Evolutionary conservation across 2,329 filamentous ascomycete genomes (phyloP).

Genomic region (Neocatenulostroma microsporum): DNA sequence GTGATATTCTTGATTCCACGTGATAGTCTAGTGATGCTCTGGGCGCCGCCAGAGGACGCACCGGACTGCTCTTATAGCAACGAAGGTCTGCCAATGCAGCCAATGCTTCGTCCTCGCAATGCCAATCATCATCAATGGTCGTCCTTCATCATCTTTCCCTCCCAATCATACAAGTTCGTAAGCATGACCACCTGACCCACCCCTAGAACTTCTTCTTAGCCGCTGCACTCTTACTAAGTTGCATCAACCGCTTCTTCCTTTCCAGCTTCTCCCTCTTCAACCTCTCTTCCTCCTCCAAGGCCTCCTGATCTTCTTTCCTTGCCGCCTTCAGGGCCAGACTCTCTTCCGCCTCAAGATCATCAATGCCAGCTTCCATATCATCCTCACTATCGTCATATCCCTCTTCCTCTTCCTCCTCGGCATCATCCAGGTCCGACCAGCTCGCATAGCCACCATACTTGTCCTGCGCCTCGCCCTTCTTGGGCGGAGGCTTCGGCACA

Average conservation of each 20-base stretch:
- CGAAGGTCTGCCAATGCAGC: not conserved
- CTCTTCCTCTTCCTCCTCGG: slow-evolving; percentile 49
- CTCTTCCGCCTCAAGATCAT: slow-evolving; percentile 68
- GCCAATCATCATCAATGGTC: not conserved
- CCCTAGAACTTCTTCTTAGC: slow-evolving; percentile 26
- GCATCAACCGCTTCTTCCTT: slow-evolving; percentile 33
- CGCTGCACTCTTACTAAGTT: slow-evolving; percentile 26
- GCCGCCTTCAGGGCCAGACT: slow-evolving; percentile 53
- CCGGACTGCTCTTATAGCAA: no score
- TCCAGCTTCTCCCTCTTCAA: slow-evolving; percentile 58
- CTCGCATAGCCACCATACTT: slow-evolving; percentile 34
- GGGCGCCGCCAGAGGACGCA: no score
- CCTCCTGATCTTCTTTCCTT: slow-evolving; percentile 58
- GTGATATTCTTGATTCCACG: no score
- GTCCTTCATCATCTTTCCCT: not conserved
- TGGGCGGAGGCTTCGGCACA: slow-evolving; percentile 28
- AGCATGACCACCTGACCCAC: no score
- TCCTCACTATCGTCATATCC: slow-evolving; percentile 63
- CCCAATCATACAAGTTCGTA: not conserved
- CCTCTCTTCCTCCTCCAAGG: slow-evolving; percentile 54
- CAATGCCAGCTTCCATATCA: slow-evolving; percentile 64
- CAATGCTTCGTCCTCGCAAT: no score
- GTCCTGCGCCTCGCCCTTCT: slow-evolving; percentile 26
- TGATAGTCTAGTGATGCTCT: no score
- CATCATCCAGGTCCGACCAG: slow-evolving; percentile 32